phyloP scores from a whole-genome alignment of 768 basidiomycete genomes.

The Russula brevipes region DNA sequence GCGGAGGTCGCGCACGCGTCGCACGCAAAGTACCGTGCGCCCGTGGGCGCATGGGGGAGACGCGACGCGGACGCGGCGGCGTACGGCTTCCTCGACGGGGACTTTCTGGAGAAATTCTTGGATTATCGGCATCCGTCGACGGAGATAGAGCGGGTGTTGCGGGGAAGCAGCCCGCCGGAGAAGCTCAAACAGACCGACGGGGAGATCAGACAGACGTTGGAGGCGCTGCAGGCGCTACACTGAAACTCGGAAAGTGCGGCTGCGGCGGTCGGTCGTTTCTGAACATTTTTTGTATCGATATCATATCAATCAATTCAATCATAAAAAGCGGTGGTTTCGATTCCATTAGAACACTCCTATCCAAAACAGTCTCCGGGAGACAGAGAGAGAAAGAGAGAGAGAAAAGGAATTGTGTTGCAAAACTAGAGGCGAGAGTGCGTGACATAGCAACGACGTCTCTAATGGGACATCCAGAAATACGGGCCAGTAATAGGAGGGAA shows the following conservation, averaged over 20 bases:
- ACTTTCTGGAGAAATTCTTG: constrained; percentile 71
- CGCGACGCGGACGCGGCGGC: constrained; percentile 54
- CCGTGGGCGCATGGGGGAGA: constrained; percentile 50
- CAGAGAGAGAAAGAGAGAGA: too few relatives aligned
- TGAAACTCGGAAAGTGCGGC: constrained; percentile 19
- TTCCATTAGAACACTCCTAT: neutral
- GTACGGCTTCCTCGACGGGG: constrained; percentile 83
- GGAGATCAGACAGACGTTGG: constrained; percentile 40
- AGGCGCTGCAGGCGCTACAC: constrained; percentile 41
- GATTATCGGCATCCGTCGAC: constrained; percentile 37
- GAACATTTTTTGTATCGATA: neutral
- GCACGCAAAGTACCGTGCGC: constrained; percentile 67
- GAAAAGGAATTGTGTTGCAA: neutral
- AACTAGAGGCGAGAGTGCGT: neutral
- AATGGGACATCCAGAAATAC: neutral
- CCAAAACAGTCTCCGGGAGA: neutral
- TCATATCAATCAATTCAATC: too few relatives aligned
- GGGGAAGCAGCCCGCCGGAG: constrained; percentile 57
- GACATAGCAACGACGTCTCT: neutral
- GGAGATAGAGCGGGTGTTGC: constrained; percentile 47
- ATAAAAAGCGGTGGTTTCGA: neutral
- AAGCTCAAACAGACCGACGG: constrained; percentile 41
- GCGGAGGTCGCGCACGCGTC: constrained; percentile 49
- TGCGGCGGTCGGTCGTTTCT: too few relatives aligned
- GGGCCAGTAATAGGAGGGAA: neutral